A percentile compares a stretch with the other conserved stretches of the same genome.
Conservation (phyloP, 2,329 filamentous ascomycete genomes). For the Keithomyces neogunnii region DNA sequence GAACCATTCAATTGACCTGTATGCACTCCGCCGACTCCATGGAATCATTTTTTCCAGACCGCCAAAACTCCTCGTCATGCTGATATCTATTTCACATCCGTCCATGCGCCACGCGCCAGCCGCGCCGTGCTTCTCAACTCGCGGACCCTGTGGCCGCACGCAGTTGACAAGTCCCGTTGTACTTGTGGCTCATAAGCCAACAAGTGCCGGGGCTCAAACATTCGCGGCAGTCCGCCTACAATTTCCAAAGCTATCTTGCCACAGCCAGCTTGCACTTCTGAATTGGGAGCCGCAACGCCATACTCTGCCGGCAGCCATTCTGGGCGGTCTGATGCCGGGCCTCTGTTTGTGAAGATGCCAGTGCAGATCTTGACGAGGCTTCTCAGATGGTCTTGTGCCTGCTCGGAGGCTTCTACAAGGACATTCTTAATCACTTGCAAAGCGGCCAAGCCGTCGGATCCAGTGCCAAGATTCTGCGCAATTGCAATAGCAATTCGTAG, state of each 20-base stretch:
- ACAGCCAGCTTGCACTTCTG: slow-evolving; percentile 24
- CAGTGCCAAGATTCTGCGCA: slow-evolving; percentile 31
- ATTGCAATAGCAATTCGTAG: slow-evolving; percentile 41
- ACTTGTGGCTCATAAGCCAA: slow-evolving; percentile 35
- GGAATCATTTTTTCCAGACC: neutral
- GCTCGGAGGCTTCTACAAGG: slow-evolving; percentile 35
- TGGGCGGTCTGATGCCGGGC: slow-evolving; percentile 15
- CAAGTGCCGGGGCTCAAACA: slow-evolving; percentile 39
- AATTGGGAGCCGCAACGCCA: slow-evolving; percentile 6
- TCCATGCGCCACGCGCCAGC: slow-evolving; percentile 41
- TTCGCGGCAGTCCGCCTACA: slow-evolving; percentile 35
- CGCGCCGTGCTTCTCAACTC: slow-evolving; percentile 43
- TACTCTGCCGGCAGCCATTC: slow-evolving; percentile 23
- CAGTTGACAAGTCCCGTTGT: slow-evolving; percentile 37
- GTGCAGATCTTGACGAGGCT: slow-evolving; percentile 39
- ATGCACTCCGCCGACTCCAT: neutral
- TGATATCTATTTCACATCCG: slow-evolving; percentile 20
- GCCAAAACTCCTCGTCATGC: slow-evolving; percentile 4
- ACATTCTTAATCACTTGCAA: slow-evolving; percentile 40
- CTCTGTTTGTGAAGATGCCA: slow-evolving; percentile 26
- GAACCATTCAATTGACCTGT: neutral
- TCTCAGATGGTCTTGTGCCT: slow-evolving; percentile 38
- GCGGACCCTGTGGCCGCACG: slow-evolving; percentile 45
- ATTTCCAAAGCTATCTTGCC: slow-evolving; percentile 40
- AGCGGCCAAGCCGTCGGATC: slow-evolving; percentile 37